Percentiles rank a stretch among this genome's conserved stretches.
These are phyloP conservation scores for Fusarium penzigii DNA, from an alignment of 2,329 filamentous ascomycete genomes.

Conservation along the genomic window DNA sequence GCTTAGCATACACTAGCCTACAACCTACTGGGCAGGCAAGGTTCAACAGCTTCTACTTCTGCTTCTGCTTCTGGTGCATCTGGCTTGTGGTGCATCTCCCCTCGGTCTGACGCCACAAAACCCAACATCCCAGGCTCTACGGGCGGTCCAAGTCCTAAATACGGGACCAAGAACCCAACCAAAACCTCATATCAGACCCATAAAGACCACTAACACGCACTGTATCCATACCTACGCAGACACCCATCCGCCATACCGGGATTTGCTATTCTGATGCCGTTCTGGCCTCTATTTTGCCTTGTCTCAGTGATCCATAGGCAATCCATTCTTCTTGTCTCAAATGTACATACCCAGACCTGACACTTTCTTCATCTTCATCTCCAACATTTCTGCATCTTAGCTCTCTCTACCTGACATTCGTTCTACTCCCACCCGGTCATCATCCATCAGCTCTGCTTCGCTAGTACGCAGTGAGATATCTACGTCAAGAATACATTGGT, in stretches of 20 bases:
- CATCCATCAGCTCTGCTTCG: not conserved
- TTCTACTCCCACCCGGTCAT: not conserved
- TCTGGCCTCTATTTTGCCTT: not conserved
- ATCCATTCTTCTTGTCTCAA: not conserved
- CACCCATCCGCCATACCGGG: not conserved
- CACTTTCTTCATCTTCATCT: not conserved
- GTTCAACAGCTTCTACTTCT: constrained; percentile 24
- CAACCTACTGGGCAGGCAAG: not conserved
- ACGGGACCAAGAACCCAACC: constrained; percentile 4
- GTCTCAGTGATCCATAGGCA: not conserved
- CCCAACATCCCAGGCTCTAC: not conserved
- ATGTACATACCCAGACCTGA: not conserved
- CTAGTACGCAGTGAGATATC: not conserved
- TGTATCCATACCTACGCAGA: not conserved
- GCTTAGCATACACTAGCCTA: not conserved
- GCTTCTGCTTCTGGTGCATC: constrained; percentile 19
- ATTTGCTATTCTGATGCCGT: constrained; percentile 10
- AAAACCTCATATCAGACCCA: not conserved
- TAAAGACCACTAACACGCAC: constrained; percentile 1
- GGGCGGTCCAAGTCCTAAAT: not conserved
- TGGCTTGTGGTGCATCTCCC: constrained; percentile 11
- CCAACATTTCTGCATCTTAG: not conserved
- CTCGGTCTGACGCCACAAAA: constrained; percentile 30
- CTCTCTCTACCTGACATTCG: not conserved
- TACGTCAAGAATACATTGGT: not conserved